Conservation (phyloP, 352 stramenopile genomes). For the Halophytophthora batemanensis region DNA sequence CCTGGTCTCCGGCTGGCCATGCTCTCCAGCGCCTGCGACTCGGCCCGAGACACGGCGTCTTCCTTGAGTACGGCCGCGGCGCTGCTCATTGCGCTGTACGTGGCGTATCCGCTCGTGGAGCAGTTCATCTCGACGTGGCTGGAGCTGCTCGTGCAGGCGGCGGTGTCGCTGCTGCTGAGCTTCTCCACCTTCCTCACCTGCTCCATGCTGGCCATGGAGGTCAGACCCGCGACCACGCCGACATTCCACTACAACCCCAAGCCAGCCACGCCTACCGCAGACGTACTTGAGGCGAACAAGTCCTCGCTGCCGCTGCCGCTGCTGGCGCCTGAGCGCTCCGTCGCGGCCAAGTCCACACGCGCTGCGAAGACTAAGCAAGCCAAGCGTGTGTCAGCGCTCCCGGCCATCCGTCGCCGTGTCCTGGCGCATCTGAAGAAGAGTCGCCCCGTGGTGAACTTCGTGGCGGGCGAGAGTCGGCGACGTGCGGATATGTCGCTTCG, state of each 20-base stretch:
- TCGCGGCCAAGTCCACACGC: slow-evolving; percentile 17
- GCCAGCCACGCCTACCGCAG: neutral
- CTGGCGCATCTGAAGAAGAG: slow-evolving; percentile 37
- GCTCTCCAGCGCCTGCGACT: slow-evolving; percentile 28
- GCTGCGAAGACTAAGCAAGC: slow-evolving; percentile 27
- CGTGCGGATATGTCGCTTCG: slow-evolving; percentile 50
- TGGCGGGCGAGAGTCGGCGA: slow-evolving; percentile 49
- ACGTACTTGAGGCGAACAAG: neutral
- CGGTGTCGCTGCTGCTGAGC: slow-evolving; percentile 39
- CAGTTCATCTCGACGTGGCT: slow-evolving; percentile 26
- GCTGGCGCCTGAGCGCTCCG: slow-evolving; percentile 20
- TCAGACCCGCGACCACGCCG: slow-evolving; percentile 2
- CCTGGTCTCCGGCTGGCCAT: slow-evolving; percentile 51
- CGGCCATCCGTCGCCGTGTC: slow-evolving; percentile 42
- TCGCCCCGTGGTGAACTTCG: slow-evolving; percentile 47
- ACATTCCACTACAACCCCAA: slow-evolving; percentile 6
- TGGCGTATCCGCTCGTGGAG: slow-evolving; percentile 26
- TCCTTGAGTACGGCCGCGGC: slow-evolving; percentile 26
- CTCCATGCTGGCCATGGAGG: slow-evolving; percentile 33
- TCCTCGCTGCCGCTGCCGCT: slow-evolving; percentile 28
- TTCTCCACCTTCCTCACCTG: slow-evolving; percentile 52
- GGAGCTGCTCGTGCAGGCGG: slow-evolving; percentile 23
- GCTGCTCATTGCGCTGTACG: slow-evolving; percentile 25
- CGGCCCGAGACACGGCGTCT: slow-evolving; percentile 23
- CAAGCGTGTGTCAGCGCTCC: slow-evolving; percentile 14